Base-by-base conservation (phyloP, 441 rosid species). In the Macaranga tanarius region DNA sequence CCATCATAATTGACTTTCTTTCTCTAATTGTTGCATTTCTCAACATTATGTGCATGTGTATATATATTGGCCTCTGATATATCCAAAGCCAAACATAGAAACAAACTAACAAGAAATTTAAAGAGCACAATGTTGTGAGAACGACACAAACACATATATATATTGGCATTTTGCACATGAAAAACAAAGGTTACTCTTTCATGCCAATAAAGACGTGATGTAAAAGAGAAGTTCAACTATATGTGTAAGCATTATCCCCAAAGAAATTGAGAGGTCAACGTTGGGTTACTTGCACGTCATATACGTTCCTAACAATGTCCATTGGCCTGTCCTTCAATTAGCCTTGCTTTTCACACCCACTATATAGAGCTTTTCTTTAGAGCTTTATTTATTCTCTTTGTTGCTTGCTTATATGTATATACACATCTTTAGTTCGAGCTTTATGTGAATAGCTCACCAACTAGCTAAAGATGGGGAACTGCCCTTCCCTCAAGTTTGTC, bases 401-500 rank as follows among this genome's bases (percentile, higher is more conserved):
- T 7, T 42, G 3, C 38, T 40, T 22, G 3, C 28, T n/a, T 48
- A 45, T 60, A 11, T 9, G n/a, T 22, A 13, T 48, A 28, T 48
- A 45, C 48, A 19, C 12, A 28, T 44, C 26, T 16, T 44, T 44
- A 3, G 38, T 3, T 48, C 13, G 60, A 59, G 20, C 40, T 48
- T 26, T 69, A 16, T 51, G 42, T 42, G 13, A 42, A 20, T 25
- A 11, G 0, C 38, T 3, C 44, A 28, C 16, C 70, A 12, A 4
- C 13, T 16, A 56, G 38, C 20, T 34, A 55, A 80, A 81, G 23
- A 92, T 89, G 97, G 92, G 91, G 58, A 89, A 90, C 69, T 83
- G 87, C 66, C 64, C 79, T 40, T 40, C 79, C 25, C 16, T 28
- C 10, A 70, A 26, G 4, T 58, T 62, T 71, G 76, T 60, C 81